Conservation (phyloP, 2,329 filamentous ascomycete genomes). For the Pyrenophora seminiperda region DNA sequence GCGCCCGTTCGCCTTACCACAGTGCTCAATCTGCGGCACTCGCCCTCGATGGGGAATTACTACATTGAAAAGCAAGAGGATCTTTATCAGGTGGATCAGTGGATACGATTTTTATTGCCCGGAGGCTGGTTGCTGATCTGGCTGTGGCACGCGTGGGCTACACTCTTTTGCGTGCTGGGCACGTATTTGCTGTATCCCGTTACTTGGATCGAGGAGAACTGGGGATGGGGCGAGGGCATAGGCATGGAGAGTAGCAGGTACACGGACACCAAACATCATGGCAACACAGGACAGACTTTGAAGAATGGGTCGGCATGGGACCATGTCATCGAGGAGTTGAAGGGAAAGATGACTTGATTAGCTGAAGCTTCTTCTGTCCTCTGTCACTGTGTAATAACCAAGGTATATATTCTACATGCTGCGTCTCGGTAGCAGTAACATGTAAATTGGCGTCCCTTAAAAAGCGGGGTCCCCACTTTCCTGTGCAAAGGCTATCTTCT, state of each 20-base stretch:
- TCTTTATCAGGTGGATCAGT: conserved; percentile 77
- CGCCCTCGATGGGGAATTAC: conserved; percentile 56
- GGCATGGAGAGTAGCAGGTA: conserved; percentile 14
- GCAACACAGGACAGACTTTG: conserved; percentile 7
- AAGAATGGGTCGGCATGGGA: conserved; percentile 17
- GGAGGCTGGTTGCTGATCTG: conserved; percentile 63
- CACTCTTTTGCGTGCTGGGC: conserved; percentile 67
- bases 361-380: conserved; percentile 2
- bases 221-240: conserved; percentile 19
- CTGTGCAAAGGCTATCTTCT: too few relatives aligned
- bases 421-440: too few relatives aligned
- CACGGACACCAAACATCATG: conserved; percentile 8
- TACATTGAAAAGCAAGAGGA: conserved; percentile 80
- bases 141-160: conserved; percentile 68
- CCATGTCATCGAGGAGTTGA: conserved; percentile 20
- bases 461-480: too few relatives aligned
- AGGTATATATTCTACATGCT: too few relatives aligned
- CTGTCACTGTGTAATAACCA: too few relatives aligned
- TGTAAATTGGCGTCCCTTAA: too few relatives aligned
- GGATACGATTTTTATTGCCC: conserved; percentile 70
- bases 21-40: conserved; percentile 62
- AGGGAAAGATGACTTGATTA: conserved; percentile 19
- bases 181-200: conserved; percentile 58
- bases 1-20: conserved; percentile 71
- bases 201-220: conserved; percentile 32